A percentile compares a stretch with the other conserved stretches of the same genome.
phyloP scores from a whole-genome alignment of 208 protist species.

The Endotrypanum monterogeii region DNA sequence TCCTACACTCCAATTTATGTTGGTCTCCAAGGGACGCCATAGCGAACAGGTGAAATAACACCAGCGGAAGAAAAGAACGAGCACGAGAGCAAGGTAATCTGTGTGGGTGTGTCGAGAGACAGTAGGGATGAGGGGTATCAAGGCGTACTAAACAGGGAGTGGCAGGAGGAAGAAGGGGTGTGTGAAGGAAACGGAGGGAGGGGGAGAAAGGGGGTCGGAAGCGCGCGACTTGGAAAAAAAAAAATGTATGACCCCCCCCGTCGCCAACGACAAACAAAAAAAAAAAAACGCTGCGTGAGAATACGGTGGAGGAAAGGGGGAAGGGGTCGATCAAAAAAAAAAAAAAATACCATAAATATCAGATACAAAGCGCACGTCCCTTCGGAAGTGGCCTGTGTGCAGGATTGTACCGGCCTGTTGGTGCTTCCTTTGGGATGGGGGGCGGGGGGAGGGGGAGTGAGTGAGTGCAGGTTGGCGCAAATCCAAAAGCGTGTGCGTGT shows the following conservation, averaged over 20 bases:
- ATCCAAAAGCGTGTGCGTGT: neutral
- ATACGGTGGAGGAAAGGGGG: constrained; percentile 1
- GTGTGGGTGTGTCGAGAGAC: neutral
- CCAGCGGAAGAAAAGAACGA: neutral
- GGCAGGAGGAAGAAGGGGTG: neutral
- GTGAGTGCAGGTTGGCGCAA: neutral
- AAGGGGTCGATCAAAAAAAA: neutral
- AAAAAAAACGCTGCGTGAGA: neutral
- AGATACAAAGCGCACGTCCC: neutral
- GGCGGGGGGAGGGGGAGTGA: neutral
- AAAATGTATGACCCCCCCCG: constrained; percentile 1
- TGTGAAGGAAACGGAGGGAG: neutral
- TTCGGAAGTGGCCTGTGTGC: neutral
- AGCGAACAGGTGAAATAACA: neutral
- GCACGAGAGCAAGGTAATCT: neutral
- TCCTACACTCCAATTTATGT: constrained; percentile 33
- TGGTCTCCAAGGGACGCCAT: constrained; percentile 13
- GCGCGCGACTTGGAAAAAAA: neutral
- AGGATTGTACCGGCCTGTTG: neutral
- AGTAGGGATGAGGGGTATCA: neutral
- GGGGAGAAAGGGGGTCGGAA: neutral
- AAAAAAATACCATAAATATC: neutral
- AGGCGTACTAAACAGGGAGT: neutral
- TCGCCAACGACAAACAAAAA: constrained; percentile 15
- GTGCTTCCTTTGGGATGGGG: neutral